Evolutionary conservation across 1,284 basidiomycete species (phyloP).

Genomic region (Dichomitus squalens): DNA sequence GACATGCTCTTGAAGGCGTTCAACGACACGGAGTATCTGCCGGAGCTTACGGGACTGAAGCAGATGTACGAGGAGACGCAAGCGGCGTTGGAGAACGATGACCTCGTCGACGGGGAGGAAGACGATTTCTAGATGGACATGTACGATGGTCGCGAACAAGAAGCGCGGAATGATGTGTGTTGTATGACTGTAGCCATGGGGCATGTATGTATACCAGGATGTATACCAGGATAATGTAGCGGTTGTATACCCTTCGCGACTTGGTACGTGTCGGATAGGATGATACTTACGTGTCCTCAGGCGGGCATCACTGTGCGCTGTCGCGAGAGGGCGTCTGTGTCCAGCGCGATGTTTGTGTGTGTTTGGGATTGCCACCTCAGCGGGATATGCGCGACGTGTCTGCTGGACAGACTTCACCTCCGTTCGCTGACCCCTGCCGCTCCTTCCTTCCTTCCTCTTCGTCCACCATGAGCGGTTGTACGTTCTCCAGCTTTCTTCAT

Average conservation of each 20-base stretch:
- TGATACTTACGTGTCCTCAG: too few species aligned
- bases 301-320: too few species aligned
- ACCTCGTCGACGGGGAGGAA: conserved; percentile 75
- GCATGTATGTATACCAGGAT: conserved; percentile 5
- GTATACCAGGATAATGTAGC: too few species aligned
- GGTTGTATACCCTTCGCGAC: conserved; percentile 1
- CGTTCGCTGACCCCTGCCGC: conserved; percentile 28
- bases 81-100: conserved; percentile 71
- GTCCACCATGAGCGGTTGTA: conserved; percentile 43
- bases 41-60: conserved; percentile 85
- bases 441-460: conserved; percentile 33
- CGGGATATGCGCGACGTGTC: conserved; percentile 21
- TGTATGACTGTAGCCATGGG: background rate
- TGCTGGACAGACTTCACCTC: conserved; percentile 4
- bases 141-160: background rate
- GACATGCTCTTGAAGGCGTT: conserved; percentile 82
- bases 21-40: conserved; percentile 83
- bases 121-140: conserved; percentile 24
- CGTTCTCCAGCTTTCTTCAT: conserved; percentile 10
- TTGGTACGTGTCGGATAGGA: too few species aligned
- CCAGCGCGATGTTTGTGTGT: conserved; percentile 30
- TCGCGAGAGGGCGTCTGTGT: too few species aligned
- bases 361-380: conserved; percentile 36
- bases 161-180: background rate
- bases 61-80: conserved; percentile 81